phyloP scores from a whole-genome alignment of 139 green algal species.

The Tetraselmis chui region DNA sequence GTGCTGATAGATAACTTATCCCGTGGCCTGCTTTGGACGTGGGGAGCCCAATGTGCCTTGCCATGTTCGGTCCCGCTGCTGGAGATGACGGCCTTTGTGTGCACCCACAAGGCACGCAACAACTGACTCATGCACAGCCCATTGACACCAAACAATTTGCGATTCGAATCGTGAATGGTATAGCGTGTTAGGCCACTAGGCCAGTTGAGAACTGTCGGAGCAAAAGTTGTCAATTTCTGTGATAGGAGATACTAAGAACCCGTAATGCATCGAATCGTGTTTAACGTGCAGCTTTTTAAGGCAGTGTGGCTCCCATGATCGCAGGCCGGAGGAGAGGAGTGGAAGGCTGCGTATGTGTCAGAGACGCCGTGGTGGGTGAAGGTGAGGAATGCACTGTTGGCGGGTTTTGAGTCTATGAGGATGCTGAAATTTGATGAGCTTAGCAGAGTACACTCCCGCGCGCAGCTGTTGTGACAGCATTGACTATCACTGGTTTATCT shows the following conservation, averaged over 20 bases:
- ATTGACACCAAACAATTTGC: neutral
- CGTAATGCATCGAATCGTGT: slow-evolving; percentile 8
- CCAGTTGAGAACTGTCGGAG: neutral
- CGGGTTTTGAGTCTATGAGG: too few species aligned
- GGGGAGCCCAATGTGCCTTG: slow-evolving; percentile 14
- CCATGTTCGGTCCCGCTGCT: slow-evolving; percentile 18
- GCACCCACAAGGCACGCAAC: slow-evolving; percentile 31
- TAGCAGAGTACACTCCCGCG: too few species aligned
- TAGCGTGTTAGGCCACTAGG: neutral
- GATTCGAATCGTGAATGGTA: neutral
- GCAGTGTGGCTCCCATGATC: too few species aligned
- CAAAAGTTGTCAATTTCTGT: neutral
- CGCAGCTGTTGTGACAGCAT: too few species aligned
- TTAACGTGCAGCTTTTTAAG: neutral
- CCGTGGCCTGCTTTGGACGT: slow-evolving; percentile 36
- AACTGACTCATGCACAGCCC: neutral
- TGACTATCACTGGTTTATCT: neutral
- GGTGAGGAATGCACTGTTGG: neutral
- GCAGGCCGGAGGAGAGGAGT: slow-evolving; percentile 31
- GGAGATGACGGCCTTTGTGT: slow-evolving; percentile 36
- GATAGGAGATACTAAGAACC: neutral
- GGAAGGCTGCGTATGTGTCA: slow-evolving; percentile 33
- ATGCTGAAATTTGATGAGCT: too few species aligned
- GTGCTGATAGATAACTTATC: slow-evolving; percentile 37
- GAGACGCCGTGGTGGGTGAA: slow-evolving; percentile 25